Conservation (phyloP, 306 rosid genomes). For the Spatholobus suberectus region DNA sequence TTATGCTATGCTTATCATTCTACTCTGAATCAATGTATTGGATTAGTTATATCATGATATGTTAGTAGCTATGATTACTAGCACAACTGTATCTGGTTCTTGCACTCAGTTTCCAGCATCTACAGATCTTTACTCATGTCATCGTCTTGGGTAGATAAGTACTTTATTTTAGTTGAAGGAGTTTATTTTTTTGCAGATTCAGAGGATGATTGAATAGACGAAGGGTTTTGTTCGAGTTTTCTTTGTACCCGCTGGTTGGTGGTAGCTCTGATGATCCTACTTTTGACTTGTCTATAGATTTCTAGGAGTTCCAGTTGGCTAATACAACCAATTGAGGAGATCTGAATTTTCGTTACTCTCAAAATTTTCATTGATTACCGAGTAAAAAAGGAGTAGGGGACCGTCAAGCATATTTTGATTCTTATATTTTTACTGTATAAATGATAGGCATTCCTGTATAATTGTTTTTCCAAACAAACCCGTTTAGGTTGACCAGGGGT, state of each 20-base stretch:
- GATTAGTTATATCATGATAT: conserved; percentile 24
- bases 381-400: conserved; percentile 51
- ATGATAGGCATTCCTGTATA: conserved; percentile 70
- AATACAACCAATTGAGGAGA: conserved; percentile 49
- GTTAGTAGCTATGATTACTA: not conserved
- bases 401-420: conserved; percentile 37
- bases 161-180: conserved; percentile 27
- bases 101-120: conserved; percentile 12
- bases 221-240: conserved; percentile 48
- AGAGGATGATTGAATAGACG: conserved; percentile 76
- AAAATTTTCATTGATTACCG: conserved; percentile 44
- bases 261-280: conserved; percentile 50
- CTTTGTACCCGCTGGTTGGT: conserved; percentile 44
- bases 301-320: conserved; percentile 47
- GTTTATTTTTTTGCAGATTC: conserved; percentile 70
- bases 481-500: conserved; percentile 39
- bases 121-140: conserved; percentile 6
- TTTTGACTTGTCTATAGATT: conserved; percentile 51
- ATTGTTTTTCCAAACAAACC: conserved; percentile 47
- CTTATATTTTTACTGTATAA: conserved; percentile 59
- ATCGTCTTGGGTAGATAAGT: not conserved
- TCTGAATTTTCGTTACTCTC: conserved; percentile 46
- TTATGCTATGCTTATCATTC: not conserved
- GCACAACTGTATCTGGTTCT: conserved; percentile 23
- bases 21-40: not conserved